Evolutionary conservation across 108 stramenopile genomes (phyloP).

Genomic region (Bacterosira constricta): DNA sequence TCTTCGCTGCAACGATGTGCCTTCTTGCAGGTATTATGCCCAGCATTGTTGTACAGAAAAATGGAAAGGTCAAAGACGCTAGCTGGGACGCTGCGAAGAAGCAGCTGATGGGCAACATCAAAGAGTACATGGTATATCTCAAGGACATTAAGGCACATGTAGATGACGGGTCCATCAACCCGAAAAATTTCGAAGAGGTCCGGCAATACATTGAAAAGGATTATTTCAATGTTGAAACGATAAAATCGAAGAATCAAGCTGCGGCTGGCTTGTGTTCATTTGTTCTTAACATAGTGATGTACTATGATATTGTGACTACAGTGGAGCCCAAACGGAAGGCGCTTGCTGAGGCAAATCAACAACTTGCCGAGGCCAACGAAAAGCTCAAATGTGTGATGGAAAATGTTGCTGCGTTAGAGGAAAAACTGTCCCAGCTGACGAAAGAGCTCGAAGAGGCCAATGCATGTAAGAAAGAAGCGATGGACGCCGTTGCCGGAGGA

Average conservation of each 20-base stretch:
- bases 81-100: conserved; percentile 85
- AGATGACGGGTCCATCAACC: conserved; percentile 60
- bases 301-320: conserved; percentile 79
- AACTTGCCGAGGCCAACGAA: conserved; percentile 62
- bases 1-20: conserved; percentile 91
- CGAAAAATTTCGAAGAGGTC: conserved; percentile 72
- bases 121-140: conserved; percentile 75
- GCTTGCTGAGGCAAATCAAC: conserved; percentile 65
- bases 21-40: conserved; percentile 84
- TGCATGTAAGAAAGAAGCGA: conserved; percentile 64
- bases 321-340: conserved; percentile 83
- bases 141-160: conserved; percentile 72
- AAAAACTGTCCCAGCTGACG: conserved; percentile 57
- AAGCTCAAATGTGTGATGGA: conserved; percentile 54
- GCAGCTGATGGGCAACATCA: conserved; percentile 76
- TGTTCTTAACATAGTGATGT: conserved; percentile 80
- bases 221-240: conserved; percentile 74
- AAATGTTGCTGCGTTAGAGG: conserved; percentile 60
- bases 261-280: conserved; percentile 81
- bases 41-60: conserved; percentile 52
- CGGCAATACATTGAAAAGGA: conserved; percentile 68
- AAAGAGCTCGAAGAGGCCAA: conserved; percentile 64
- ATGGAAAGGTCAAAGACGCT: conserved; percentile 74
- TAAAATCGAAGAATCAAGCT: conserved; percentile 72
- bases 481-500: conserved; percentile 56